Conservation (phyloP, 192 early-diverging fungal species). For the Gigaspora rosea region DNA sequence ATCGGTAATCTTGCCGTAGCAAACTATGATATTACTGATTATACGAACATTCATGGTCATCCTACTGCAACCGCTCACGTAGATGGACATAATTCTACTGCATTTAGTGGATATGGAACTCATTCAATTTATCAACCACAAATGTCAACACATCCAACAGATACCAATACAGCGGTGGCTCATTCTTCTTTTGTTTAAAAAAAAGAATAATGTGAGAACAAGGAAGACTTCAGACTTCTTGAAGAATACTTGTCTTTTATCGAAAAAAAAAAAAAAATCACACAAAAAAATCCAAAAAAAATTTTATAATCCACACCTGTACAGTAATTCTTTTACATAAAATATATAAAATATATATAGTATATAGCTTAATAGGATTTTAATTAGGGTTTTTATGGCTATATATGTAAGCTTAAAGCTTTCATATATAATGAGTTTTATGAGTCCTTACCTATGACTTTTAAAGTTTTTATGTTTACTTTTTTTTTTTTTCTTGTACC, state of each 20-base stretch:
- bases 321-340: conserved; percentile 18
- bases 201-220: background rate
- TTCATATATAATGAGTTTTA: background rate
- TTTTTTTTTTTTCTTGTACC: background rate
- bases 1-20: conserved; percentile 26
- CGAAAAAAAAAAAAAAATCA: background rate
- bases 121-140: conserved; percentile 27
- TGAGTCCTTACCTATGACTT: background rate
- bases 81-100: conserved; percentile 11
- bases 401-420: background rate
- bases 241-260: too few species aligned
- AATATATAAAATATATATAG: background rate
- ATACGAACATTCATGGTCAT: conserved; percentile 25
- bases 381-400: background rate
- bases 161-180: conserved; percentile 6
- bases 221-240: background rate
- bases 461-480: background rate
- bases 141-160: conserved; percentile 23
- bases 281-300: too few species aligned
- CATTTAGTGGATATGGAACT: conserved; percentile 20
- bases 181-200: conserved; percentile 19
- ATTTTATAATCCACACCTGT: background rate
- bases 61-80: conserved; percentile 19
- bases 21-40: conserved; percentile 24
- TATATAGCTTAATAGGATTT: conserved; percentile 11